Percentiles rank a stretch among this genome's conserved stretches.
Conservation (phyloP, 495 filamentous ascomycete species). For the Amniculicola lignicola region DNA sequence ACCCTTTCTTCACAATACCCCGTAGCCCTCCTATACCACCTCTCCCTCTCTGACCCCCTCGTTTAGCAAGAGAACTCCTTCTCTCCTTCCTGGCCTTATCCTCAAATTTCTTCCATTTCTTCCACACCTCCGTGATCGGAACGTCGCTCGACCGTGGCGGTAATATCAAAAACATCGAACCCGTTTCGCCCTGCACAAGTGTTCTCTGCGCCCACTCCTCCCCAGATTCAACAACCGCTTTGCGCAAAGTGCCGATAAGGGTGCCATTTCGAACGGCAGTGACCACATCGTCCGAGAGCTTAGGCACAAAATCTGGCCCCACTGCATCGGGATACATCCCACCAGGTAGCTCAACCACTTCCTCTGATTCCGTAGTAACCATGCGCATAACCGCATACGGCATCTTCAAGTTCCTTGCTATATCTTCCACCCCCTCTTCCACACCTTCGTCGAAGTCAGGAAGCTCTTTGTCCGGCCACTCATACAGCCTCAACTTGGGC, state of each 20-base stretch:
- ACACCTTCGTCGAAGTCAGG: not conserved
- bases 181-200: slow-evolving; percentile 12
- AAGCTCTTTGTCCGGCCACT: slow-evolving; percentile 8
- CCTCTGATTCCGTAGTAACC: slow-evolving; percentile 11
- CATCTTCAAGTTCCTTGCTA: slow-evolving; percentile 12
- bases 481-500: slow-evolving; percentile 18
- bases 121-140: not conserved
- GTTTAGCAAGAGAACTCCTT: not conserved
- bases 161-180: slow-evolving; percentile 12
- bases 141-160: not conserved
- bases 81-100: not conserved
- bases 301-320: slow-evolving; percentile 17
- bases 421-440: slow-evolving; percentile 4
- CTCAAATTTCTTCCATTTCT: slow-evolving; percentile 5
- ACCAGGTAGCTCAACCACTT: slow-evolving; percentile 21
- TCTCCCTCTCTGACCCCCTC: not conserved
- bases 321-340: slow-evolving; percentile 1
- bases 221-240: slow-evolving; percentile 13
- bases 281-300: not conserved
- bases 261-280: slow-evolving; percentile 13
- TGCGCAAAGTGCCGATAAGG: slow-evolving; percentile 8
- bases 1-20: too few species aligned
- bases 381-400: slow-evolving; percentile 22
- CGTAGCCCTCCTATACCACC: too few species aligned
- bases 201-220: slow-evolving; percentile 17